Evolutionary conservation across 768 basidiomycete species (phyloP).

Genomic region (Dictyophora rubrovolvata): DNA sequence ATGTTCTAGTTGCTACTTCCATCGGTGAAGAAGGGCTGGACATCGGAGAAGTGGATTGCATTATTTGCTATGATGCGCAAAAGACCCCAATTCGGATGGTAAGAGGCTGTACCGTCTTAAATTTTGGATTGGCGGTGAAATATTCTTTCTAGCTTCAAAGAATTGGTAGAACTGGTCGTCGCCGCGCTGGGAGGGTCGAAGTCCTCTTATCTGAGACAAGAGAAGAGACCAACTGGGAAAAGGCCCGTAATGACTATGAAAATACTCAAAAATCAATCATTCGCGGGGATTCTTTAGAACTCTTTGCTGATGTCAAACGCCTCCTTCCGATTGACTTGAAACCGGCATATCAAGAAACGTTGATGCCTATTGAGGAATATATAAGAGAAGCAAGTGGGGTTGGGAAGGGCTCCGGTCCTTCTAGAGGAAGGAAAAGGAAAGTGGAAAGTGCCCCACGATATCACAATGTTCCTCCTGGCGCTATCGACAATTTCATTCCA

Average conservation of each 20-base stretch:
- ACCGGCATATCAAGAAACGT: slow-evolving; percentile 69
- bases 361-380: slow-evolving; percentile 73
- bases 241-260: slow-evolving; percentile 75
- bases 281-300: slow-evolving; percentile 76
- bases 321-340: slow-evolving; percentile 70
- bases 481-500: slow-evolving; percentile 59
- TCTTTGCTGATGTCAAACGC: slow-evolving; percentile 87
- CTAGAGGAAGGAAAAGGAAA: slow-evolving; percentile 47
- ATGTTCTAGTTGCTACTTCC: slow-evolving; percentile 90
- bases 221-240: slow-evolving; percentile 85
- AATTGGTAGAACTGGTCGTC: slow-evolving; percentile 89
- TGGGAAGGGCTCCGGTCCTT: slow-evolving; percentile 19
- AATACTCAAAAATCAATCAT: slow-evolving; percentile 84
- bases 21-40: slow-evolving; percentile 98
- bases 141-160: slow-evolving; percentile 68
- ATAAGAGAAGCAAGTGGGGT: slow-evolving; percentile 35
- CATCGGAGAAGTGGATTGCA: slow-evolving; percentile 94
- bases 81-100: slow-evolving; percentile 97
- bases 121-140: not conserved
- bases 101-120: slow-evolving; percentile 16
- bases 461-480: slow-evolving; percentile 68
- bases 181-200: slow-evolving; percentile 81
- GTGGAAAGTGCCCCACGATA: slow-evolving; percentile 48
- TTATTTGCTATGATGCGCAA: slow-evolving; percentile 93
- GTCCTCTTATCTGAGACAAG: slow-evolving; percentile 84